Evolutionary conservation across 192 early-diverging fungal genomes (phyloP), one percentile per base, ranked within the genome.

Genomic region (Funneliformis mosseae): DNA sequence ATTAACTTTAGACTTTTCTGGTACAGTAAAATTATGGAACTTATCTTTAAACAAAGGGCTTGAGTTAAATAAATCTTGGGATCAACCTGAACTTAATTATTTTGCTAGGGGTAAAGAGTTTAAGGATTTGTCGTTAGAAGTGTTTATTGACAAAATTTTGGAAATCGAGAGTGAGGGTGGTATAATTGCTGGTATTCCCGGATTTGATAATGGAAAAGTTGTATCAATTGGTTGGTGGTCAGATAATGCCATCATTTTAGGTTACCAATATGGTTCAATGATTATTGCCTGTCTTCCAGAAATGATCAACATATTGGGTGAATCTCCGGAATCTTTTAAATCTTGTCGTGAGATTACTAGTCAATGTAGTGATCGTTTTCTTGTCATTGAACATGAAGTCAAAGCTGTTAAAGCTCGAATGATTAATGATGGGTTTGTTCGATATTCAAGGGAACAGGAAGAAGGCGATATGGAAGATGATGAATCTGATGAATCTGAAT

Each of bases 211-310:
- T 43, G 84, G 87, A 21, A 77, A 81, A 8, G 78, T 82, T 68
- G 78, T 91, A 16, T 85, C 87, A 3, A 85, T 87, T 60, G 82
- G 84, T 12, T 92, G 86, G 84, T 92, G 90, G 91, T 80, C 91
- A 38, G 80, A 85, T 59, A 78, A 85, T 63, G 84, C 86, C 11
- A 76, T 91, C 48, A 74, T 85, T 3, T 60, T 92, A 18, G 79
- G 86, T 6, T 92, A 88, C 62, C 81, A 80, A 48, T 82, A 89
- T 66, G 91, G 91, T 23, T 81, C 83, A 14, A 79, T 91, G 60
- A 84, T 85, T 38, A 86, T 92, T 46, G 63, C 85, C 2, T 77
- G 85, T 42, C 77, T 90, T 25, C 83, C 89, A 4, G 74, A 85
- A 4, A 74, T 89, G 78, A 48, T 81, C 12, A 87, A 87, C 63